Evolutionary conservation across 2,329 filamentous ascomycete species (phyloP).

Genomic region (Penicillium corylophilum): DNA sequence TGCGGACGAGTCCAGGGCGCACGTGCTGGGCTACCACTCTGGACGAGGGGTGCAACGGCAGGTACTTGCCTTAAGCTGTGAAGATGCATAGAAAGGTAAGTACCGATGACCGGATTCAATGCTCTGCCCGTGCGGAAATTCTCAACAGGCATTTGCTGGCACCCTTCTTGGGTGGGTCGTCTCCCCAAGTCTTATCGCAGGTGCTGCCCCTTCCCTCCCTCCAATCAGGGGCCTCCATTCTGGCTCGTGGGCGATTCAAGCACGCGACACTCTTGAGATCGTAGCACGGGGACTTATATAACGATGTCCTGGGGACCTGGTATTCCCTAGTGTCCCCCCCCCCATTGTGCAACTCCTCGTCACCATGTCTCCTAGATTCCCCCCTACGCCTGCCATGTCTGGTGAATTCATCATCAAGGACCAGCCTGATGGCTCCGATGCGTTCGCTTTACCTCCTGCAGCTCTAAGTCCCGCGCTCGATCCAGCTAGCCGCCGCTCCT

Average conservation of each 20-base stretch:
- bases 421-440: conserved; percentile 33
- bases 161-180: too few relatives aligned
- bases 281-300: neutral
- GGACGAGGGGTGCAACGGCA: neutral
- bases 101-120: neutral
- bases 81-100: neutral
- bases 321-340: neutral
- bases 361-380: conserved; percentile 37
- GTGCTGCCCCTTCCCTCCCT: conserved; percentile 8
- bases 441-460: conserved; percentile 38
- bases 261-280: conserved; percentile 35
- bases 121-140: too few relatives aligned
- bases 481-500: conserved; percentile 28
- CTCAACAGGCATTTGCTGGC: too few relatives aligned
- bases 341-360: neutral
- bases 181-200: conserved; percentile 4
- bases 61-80: neutral
- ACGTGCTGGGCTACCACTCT: conserved; percentile 25
- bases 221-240: conserved; percentile 28
- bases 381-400: conserved; percentile 41
- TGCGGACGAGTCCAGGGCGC: conserved; percentile 12
- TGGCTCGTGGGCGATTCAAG: conserved; percentile 34
- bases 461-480: conserved; percentile 31
- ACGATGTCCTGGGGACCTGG: neutral
- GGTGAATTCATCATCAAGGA: conserved; percentile 40